Conservation (phyloP, 352 stramenopile species). For the Pythium utonaiense region DNA sequence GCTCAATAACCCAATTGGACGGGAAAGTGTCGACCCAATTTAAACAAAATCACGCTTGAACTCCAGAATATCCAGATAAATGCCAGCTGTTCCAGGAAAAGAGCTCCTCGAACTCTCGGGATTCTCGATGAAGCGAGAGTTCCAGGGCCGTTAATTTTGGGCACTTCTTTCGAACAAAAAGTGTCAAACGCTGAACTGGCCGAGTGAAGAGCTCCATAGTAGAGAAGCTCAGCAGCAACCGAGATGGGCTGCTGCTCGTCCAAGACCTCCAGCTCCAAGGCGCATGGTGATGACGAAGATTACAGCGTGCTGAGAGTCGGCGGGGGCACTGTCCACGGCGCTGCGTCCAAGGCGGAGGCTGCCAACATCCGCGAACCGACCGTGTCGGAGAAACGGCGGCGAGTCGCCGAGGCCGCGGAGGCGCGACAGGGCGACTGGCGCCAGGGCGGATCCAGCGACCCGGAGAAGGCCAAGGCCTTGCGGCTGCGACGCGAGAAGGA, state of each 20-base stretch:
- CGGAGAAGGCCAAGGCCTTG: conserved; percentile 62
- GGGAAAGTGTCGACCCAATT: neutral
- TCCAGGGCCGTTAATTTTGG: neutral
- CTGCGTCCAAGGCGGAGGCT: neutral
- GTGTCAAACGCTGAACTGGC: no score
- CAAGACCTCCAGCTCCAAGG: conserved; percentile 41
- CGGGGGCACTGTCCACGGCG: conserved; percentile 10
- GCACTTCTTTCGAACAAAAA: no score
- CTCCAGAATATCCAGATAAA: neutral
- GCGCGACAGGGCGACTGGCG: conserved; percentile 65
- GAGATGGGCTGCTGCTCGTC: conserved; percentile 72
- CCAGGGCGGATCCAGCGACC: conserved; percentile 61
- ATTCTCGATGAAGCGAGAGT: no score
- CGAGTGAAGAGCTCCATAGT: conserved; percentile 2
- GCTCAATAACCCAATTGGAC: conserved; percentile 6
- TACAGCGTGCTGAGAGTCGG: conserved; percentile 11
- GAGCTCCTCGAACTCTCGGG: no score
- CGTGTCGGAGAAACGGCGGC: conserved; percentile 58
- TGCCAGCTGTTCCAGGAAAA: neutral
- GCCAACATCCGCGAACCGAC: conserved; percentile 35
- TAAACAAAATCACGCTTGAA: neutral
- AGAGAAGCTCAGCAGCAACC: neutral
- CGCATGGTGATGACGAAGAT: conserved; percentile 17
- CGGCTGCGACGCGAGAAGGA: conserved; percentile 76
- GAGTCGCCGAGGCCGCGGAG: conserved; percentile 65